Evolutionary conservation across 2,329 filamentous ascomycete species (phyloP).

Genomic region (Cladosporium austrohemisphaericum): DNA sequence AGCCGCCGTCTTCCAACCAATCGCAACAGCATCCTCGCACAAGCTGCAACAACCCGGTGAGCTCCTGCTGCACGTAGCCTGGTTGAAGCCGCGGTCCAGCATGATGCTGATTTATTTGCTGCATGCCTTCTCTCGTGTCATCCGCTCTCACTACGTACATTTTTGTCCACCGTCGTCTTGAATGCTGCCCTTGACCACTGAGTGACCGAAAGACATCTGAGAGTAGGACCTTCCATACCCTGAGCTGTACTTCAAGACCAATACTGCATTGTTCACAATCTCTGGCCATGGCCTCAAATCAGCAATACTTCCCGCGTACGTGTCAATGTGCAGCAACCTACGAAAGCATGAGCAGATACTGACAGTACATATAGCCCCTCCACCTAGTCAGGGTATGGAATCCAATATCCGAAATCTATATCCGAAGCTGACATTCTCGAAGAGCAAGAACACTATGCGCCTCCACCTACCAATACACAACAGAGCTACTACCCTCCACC

Average conservation of each 20-base stretch:
- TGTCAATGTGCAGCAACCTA: background rate
- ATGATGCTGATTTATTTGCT: background rate
- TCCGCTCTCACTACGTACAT: constrained; percentile 1
- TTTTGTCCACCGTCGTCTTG: too few species aligned
- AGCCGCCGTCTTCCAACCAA: constrained; percentile 12
- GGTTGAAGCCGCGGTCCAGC: background rate
- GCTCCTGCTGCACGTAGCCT: constrained; percentile 10
- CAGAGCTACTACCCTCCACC: constrained; percentile 28
- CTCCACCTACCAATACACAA: constrained; percentile 20
- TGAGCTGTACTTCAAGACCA: too few species aligned
- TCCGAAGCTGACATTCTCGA: constrained; percentile 2
- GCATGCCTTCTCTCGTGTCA: too few species aligned
- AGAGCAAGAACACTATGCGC: constrained; percentile 23
- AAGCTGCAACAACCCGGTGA: background rate
- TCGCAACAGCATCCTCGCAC: background rate
- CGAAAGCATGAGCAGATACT: background rate
- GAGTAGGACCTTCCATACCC: too few species aligned
- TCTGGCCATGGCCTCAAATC: constrained; percentile 16
- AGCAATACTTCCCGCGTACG: constrained; percentile 33
- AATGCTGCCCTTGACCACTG: too few species aligned
- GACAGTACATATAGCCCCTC: constrained; percentile 19
- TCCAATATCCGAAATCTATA: background rate
- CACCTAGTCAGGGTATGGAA: constrained; percentile 9
- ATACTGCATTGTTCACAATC: too few species aligned
- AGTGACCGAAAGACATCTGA: too few species aligned